Evolutionary conservation across 345 rosid genomes (phyloP).

Genomic region (Cardamine occulta): DNA sequence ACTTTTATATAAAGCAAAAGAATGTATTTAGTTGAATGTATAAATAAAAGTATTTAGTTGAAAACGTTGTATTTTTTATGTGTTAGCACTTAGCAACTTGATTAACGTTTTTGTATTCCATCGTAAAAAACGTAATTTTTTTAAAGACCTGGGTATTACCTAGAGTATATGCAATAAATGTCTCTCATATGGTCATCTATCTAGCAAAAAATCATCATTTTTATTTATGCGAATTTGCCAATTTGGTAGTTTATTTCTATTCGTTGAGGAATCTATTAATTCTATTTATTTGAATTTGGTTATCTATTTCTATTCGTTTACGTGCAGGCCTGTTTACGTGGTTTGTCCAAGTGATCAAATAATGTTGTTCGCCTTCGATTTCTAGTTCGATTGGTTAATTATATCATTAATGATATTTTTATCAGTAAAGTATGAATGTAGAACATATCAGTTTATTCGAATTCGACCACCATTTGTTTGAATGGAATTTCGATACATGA

Average conservation of each 20-base stretch:
- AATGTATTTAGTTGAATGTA: neutral
- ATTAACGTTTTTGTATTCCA: neutral
- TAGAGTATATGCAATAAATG: neutral
- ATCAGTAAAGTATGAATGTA: neutral
- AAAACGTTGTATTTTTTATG: neutral
- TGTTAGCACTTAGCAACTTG: slow-evolving; percentile 19
- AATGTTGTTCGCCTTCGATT: neutral
- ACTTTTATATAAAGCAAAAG: neutral
- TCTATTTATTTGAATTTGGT: neutral
- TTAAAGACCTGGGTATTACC: neutral
- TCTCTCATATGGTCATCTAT: neutral
- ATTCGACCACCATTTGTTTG: neutral
- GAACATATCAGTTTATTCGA: neutral
- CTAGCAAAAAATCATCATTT: no score
- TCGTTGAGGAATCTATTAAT: neutral
- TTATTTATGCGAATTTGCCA: neutral
- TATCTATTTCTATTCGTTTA: neutral
- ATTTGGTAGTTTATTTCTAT: neutral
- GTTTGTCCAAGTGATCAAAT: neutral
- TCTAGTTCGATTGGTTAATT: neutral
- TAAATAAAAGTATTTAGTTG: neutral
- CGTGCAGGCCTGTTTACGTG: neutral
- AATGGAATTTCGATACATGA: neutral
- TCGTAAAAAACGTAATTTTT: neutral
- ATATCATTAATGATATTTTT: neutral